These are phyloP conservation scores for Monosporascus sp. DNA, from an alignment of 2,329 filamentous ascomycete genomes.

Conservation along the genomic window DNA sequence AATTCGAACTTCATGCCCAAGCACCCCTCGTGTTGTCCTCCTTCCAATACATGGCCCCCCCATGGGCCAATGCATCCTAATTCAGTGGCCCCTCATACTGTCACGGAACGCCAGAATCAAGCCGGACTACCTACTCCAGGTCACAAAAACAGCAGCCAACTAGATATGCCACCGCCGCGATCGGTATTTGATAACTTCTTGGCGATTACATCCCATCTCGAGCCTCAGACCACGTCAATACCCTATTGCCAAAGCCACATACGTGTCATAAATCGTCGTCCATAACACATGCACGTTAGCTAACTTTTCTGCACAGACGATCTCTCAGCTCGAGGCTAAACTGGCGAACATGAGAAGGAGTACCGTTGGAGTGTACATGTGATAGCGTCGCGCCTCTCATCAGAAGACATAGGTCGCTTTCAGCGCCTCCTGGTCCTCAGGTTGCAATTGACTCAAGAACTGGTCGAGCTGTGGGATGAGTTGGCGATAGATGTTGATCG, in stretches of 20 bases:
- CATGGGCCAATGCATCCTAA: background rate
- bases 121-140: background rate
- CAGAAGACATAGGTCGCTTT: conserved; percentile 35
- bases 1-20: background rate
- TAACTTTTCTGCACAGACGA: background rate
- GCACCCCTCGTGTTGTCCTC: background rate
- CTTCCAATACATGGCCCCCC: background rate
- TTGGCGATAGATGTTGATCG: conserved; percentile 38
- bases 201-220: background rate
- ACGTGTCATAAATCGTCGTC: background rate
- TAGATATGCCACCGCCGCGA: background rate
- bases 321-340: background rate
- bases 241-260: background rate
- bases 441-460: conserved; percentile 36
- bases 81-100: background rate
- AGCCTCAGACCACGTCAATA: background rate
- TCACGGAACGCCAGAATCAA: background rate
- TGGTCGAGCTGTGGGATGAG: conserved; percentile 41
- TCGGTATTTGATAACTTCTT: background rate
- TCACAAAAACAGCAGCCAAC: background rate
- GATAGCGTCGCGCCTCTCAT: background rate
- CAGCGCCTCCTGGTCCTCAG: conserved; percentile 34
- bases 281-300: background rate
- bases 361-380: background rate
- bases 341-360: background rate